Conservation (phyloP, 2,329 filamentous ascomycete species). For the Cercospora nicotianae region DNA sequence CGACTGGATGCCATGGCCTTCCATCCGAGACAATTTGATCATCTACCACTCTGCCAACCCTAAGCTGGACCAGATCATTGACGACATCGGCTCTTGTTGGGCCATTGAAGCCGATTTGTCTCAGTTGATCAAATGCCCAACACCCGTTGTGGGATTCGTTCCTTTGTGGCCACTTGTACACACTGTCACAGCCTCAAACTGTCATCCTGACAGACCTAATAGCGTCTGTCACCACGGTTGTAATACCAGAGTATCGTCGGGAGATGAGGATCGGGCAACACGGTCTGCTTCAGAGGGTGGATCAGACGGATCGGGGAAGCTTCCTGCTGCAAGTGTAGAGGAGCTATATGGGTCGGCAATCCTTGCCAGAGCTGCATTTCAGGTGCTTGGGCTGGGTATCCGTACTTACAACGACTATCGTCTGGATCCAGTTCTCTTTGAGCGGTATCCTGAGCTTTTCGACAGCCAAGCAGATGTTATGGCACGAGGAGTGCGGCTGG, state of each 20-base stretch:
- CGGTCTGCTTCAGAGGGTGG: neutral
- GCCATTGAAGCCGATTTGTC: neutral
- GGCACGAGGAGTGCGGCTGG: neutral
- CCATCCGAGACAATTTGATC: neutral
- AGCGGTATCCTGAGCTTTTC: slow-evolving; percentile 1
- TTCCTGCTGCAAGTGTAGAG: neutral
- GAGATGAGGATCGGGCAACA: neutral
- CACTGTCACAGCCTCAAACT: neutral
- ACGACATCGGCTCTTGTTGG: neutral
- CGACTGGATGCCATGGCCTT: slow-evolving; percentile 7
- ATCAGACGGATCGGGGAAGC: neutral
- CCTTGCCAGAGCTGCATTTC: neutral
- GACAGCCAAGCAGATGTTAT: slow-evolving; percentile 2
- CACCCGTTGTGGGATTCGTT: neutral
- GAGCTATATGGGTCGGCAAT: neutral
- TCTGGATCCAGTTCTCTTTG: slow-evolving; percentile 1
- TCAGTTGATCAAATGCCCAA: neutral
- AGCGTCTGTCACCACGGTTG: neutral
- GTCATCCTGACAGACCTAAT: neutral
- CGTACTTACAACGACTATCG: slow-evolving; percentile 1
- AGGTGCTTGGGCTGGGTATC: neutral
- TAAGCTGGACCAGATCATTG: neutral
- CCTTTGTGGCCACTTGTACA: slow-evolving; percentile 1
- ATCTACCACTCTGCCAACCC: neutral
- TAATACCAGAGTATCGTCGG: neutral